A percentile compares a stretch with the other conserved stretches of the same genome.
Evolutionary conservation across 2,329 filamentous ascomycete species (phyloP).

Genomic region (Microsporum ferrugineum): DNA sequence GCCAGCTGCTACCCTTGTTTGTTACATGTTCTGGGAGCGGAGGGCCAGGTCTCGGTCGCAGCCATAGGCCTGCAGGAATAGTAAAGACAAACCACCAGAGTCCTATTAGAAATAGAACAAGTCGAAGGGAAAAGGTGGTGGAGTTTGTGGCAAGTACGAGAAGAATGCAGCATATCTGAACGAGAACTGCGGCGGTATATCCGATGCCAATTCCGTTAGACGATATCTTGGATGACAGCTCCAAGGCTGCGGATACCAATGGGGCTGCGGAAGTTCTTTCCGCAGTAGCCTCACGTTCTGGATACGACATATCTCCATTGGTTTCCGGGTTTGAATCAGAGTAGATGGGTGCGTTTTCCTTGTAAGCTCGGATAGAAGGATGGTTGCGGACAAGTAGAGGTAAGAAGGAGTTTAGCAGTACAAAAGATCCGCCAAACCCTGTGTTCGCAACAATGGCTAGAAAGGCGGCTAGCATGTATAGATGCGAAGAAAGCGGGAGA

Average conservation of each 20-base stretch:
- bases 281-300: not conserved
- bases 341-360: conserved; percentile 5
- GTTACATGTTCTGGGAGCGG: conserved; percentile 45
- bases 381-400: conserved; percentile 84
- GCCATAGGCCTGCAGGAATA: conserved; percentile 74
- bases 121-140: conserved; percentile 70
- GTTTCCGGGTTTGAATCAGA: not conserved
- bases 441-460: conserved; percentile 86
- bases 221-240: conserved; percentile 79
- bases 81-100: conserved; percentile 90
- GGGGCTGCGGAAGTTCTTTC: conserved; percentile 21
- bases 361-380: conserved; percentile 39
- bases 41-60: conserved; percentile 78
- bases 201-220: conserved; percentile 88
- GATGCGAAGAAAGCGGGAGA: conserved; percentile 59
- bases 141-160: conserved; percentile 63
- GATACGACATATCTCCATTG: not conserved
- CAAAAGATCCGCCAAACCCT: conserved; percentile 88
- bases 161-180: conserved; percentile 71
- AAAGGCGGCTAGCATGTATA: conserved; percentile 71
- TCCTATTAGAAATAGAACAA: conserved; percentile 79
- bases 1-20: conserved; percentile 30
- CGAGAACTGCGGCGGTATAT: conserved; percentile 72
- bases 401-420: conserved; percentile 88
- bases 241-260: conserved; percentile 51